These are phyloP conservation scores for Globisporangium parvum DNA, from an alignment of 352 stramenopile species.

Conservation along the genomic window DNA sequence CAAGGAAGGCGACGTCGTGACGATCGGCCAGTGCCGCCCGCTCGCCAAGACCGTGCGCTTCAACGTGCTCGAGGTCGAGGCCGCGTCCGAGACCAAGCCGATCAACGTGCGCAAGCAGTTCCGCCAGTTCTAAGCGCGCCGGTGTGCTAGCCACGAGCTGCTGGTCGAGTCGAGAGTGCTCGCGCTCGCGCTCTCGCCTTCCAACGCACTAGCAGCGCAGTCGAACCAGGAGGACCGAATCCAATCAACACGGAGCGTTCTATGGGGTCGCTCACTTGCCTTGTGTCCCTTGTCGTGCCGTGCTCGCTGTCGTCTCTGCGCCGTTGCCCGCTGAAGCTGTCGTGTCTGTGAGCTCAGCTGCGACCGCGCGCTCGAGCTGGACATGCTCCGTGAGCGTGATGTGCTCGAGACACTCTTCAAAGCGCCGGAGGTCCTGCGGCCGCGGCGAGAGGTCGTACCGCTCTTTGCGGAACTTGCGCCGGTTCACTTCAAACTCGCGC, in stretches of 20 bases:
- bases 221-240: not conserved
- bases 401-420: slow-evolving; percentile 49
- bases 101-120: slow-evolving; percentile 99
- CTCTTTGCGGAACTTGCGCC: slow-evolving; percentile 45
- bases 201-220: not conserved
- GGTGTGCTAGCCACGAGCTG: not conserved
- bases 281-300: not conserved
- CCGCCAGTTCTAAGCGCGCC: slow-evolving; percentile 93
- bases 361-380: slow-evolving; percentile 29
- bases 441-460: slow-evolving; percentile 45
- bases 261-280: slow-evolving; percentile 3
- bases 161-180: too few species aligned
- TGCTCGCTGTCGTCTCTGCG: not conserved
- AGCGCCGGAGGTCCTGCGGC: slow-evolving; percentile 29
- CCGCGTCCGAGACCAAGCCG: slow-evolving; percentile 92
- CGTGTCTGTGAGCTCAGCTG: slow-evolving; percentile 15
- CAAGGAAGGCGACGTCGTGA: too few species aligned
- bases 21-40: too few species aligned
- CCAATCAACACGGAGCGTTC: slow-evolving; percentile 2
- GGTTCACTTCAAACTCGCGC: slow-evolving; percentile 30
- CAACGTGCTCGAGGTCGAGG: too few species aligned
- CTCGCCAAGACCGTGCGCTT: too few species aligned
- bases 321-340: not conserved
- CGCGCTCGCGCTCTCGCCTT: not conserved
- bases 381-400: slow-evolving; percentile 45